phyloP scores from a whole-genome alignment of 306 rosid genomes.

The Albizia julibrissin region DNA sequence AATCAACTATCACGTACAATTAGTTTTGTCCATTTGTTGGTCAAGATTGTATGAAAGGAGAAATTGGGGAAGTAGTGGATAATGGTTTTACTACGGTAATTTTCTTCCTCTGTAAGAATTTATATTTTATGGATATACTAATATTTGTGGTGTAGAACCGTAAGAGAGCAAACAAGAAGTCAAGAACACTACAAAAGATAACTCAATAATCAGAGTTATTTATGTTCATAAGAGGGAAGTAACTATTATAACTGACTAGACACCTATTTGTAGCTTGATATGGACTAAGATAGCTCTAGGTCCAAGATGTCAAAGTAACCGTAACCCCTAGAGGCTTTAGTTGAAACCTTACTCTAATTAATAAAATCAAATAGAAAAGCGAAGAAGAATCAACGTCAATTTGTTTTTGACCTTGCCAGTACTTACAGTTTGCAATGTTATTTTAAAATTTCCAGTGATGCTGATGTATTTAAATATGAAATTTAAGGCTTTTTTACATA shows the following conservation, averaged over 20 bases:
- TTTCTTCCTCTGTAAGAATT: background rate
- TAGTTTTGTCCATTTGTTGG: background rate
- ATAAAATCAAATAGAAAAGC: background rate
- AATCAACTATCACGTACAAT: background rate
- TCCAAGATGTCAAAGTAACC: background rate
- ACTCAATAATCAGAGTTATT: background rate
- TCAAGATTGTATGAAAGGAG: background rate
- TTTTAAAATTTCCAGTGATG: background rate
- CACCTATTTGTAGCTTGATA: background rate
- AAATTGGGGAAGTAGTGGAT: constrained; percentile 4
- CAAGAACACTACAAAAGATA: background rate
- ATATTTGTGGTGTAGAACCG: background rate
- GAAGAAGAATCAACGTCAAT: background rate
- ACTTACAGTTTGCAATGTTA: background rate
- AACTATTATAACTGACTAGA: background rate
- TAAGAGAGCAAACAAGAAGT: background rate
- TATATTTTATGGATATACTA: background rate
- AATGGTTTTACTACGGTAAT: background rate
- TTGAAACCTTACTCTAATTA: background rate
- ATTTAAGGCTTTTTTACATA: background rate
- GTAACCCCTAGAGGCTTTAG: background rate
- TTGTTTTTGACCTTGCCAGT: background rate
- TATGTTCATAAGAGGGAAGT: background rate
- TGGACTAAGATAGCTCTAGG: background rate
- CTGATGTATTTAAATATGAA: background rate